Evolutionary conservation across 2,329 filamentous ascomycete species (phyloP).

Genomic region (Xylariaceae sp.): DNA sequence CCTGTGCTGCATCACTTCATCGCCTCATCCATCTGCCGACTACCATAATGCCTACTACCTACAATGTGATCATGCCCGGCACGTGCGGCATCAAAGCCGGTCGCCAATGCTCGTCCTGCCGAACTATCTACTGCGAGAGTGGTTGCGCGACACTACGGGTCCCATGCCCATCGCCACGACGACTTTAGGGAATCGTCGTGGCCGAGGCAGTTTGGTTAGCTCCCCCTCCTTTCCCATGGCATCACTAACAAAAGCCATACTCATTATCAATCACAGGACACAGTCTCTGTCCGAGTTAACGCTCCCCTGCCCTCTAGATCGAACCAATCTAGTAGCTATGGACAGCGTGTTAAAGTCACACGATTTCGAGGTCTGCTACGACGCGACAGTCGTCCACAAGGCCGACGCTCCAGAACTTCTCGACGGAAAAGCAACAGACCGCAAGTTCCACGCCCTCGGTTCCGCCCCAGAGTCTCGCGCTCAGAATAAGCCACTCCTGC

Average conservation of each 20-base stretch:
- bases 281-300: neutral
- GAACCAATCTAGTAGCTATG: neutral
- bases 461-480: too few species aligned
- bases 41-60: neutral
- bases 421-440: neutral
- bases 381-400: neutral
- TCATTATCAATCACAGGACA: neutral
- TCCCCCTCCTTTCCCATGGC: neutral
- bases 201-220: constrained; percentile 3
- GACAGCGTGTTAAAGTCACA: neutral
- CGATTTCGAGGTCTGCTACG: neutral
- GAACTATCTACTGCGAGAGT: constrained; percentile 2
- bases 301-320: neutral
- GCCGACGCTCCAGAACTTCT: neutral
- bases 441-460: too few species aligned
- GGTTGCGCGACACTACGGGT: constrained; percentile 2
- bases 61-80: neutral
- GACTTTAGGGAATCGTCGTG: constrained; percentile 6
- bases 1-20: neutral
- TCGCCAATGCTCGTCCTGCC: constrained; percentile 9
- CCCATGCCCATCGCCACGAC: neutral
- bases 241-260: neutral
- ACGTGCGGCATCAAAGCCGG: neutral
- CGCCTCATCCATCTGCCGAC: neutral
- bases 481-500: neutral